Percentiles rank a stretch among this genome's conserved stretches.
phyloP scores from a whole-genome alignment of 805 yeast species.

The Hanseniaspora hatyaiensis region DNA sequence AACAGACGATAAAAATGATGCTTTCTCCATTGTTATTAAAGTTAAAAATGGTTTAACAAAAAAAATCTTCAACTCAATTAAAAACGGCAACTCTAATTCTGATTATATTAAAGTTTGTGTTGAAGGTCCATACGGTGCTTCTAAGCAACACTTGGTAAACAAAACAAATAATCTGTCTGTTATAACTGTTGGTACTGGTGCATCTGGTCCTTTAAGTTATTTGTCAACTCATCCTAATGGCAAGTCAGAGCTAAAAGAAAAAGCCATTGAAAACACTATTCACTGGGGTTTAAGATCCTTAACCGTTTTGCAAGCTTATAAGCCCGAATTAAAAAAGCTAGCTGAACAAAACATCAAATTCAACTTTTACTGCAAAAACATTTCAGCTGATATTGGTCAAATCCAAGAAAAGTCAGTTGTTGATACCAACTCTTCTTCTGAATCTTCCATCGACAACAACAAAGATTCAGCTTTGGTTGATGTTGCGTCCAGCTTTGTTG shows the following conservation, averaged over 20 bases:
- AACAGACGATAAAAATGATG: neutral
- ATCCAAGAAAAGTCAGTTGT: neutral
- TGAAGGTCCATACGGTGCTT: slow-evolving; percentile 16
- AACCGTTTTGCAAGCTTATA: slow-evolving; percentile 6
- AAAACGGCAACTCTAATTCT: neutral
- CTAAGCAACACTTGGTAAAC: neutral
- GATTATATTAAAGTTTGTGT: slow-evolving; percentile 4
- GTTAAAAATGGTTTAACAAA: slow-evolving; percentile 15
- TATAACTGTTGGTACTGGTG: slow-evolving; percentile 11
- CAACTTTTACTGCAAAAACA: slow-evolving; percentile 1
- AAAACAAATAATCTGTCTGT: slow-evolving; percentile 1
- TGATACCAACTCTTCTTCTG: neutral
- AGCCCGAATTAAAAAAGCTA: neutral
- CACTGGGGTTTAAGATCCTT: slow-evolving; percentile 15
- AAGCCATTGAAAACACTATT: slow-evolving; percentile 5
- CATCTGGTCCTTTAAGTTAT: slow-evolving; percentile 13
- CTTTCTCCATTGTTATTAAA: slow-evolving; percentile 2
- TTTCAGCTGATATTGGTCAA: no score
- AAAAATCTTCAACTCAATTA: neutral
- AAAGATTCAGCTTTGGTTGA: neutral
- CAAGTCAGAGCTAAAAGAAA: neutral
- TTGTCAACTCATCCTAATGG: neutral
- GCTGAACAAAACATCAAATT: neutral
- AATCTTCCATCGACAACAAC: neutral
- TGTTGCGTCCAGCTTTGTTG: neutral